Evolutionary conservation across 345 rosid genomes (phyloP).

Genomic region (Brassica carinata): DNA sequence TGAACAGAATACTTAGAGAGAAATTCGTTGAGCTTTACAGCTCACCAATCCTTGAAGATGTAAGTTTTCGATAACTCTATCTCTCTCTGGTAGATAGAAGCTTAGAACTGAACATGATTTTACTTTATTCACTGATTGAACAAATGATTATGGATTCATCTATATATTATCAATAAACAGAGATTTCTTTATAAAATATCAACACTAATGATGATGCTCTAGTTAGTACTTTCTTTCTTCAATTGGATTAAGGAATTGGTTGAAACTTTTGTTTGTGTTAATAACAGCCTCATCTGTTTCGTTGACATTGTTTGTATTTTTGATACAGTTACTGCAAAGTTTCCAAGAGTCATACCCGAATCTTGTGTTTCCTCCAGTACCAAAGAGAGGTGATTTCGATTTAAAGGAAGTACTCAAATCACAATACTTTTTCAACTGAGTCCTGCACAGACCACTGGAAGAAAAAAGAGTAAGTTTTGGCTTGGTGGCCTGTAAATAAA

Average conservation of each 20-base stretch:
- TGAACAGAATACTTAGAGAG: conserved; percentile 85
- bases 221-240: conserved; percentile 5
- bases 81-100: conserved; percentile 5
- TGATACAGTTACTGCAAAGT: conserved; percentile 76
- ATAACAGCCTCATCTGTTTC: not conserved
- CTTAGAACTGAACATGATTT: not conserved
- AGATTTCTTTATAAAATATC: not conserved
- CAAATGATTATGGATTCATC: not conserved
- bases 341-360: conserved; percentile 73
- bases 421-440: conserved; percentile 90
- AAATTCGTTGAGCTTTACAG: conserved; percentile 91
- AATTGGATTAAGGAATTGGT: not conserved
- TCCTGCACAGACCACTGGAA: no score
- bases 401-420: conserved; percentile 73
- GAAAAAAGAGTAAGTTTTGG: no score
- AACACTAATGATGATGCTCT: conserved; percentile 4
- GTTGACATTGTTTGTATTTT: conserved; percentile 29
- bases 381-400: conserved; percentile 83
- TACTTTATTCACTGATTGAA: conserved; percentile 18
- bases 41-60: conserved; percentile 88
- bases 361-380: conserved; percentile 78
- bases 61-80: conserved; percentile 46
- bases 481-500: conserved; percentile 42
- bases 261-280: not conserved
- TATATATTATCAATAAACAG: not conserved